phyloP scores from a whole-genome alignment of 129 eudicot species.

The Escallonia rubra region DNA sequence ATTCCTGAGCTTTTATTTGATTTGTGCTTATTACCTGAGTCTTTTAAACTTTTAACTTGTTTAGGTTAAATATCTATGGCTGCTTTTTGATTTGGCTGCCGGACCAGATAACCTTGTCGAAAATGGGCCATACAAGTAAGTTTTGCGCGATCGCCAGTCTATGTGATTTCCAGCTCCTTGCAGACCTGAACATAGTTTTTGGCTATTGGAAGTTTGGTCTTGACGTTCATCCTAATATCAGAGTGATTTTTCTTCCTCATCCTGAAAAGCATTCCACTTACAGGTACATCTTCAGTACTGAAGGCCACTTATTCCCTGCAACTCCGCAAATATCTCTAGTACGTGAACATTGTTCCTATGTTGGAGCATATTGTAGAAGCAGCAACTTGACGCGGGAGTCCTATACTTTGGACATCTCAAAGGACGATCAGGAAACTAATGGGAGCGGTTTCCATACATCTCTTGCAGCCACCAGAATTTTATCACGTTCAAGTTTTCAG shows the following conservation, averaged over 20 bases:
- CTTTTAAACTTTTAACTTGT: conserved; percentile 6
- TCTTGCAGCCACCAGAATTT: conserved; percentile 36
- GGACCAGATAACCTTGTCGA: conserved; percentile 94
- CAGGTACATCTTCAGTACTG: conserved; percentile 91
- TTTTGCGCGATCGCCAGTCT: neutral
- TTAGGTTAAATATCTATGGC: conserved; percentile 95
- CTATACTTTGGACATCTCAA: conserved; percentile 28
- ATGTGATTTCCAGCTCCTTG: neutral
- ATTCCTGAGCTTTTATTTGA: too few species aligned
- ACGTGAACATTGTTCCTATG: conserved; percentile 70
- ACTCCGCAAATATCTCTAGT: conserved; percentile 85
- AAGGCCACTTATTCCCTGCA: conserved; percentile 86
- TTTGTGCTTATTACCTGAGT: too few species aligned
- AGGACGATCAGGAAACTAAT: conserved; percentile 33
- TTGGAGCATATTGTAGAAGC: conserved; percentile 69
- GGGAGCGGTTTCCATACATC: conserved; percentile 30
- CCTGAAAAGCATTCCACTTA: neutral
- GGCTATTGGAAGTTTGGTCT: neutral
- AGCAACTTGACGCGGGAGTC: conserved; percentile 32
- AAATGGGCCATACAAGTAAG: conserved; percentile 96
- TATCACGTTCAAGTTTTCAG: conserved; percentile 27
- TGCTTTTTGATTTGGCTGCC: conserved; percentile 90
- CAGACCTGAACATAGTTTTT: neutral
- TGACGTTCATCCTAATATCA: too few species aligned
- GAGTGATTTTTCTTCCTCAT: neutral